Conservation (phyloP, 2,329 filamentous ascomycete genomes). For the Diaporthe destruens region DNA sequence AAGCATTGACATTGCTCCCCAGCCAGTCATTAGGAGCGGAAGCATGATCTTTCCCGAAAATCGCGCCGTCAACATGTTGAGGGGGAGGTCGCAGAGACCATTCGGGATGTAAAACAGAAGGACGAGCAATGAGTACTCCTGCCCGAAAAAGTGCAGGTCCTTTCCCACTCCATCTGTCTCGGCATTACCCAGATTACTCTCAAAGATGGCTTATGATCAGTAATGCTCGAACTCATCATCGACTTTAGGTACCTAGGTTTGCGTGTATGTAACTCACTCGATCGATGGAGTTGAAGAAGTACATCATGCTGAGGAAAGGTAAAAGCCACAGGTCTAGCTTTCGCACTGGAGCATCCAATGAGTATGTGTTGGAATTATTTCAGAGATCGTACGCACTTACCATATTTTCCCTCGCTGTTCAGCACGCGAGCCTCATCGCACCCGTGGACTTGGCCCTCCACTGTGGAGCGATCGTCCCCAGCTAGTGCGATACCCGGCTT, state of each 20-base stretch:
- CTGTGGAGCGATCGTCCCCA: conserved; percentile 5
- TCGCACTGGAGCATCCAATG: conserved; percentile 34
- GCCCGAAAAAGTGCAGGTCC: conserved; percentile 57
- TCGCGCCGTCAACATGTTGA: conserved; percentile 61
- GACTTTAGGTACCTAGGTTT: conserved; percentile 36
- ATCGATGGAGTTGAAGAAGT: conserved; percentile 44
- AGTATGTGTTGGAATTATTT: neutral
- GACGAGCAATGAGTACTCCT: conserved; percentile 59
- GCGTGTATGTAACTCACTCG: neutral
- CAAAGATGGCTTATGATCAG: conserved; percentile 41
- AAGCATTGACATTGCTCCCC: conserved; percentile 61
- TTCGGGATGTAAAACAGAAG: conserved; percentile 65
- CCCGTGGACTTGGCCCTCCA: neutral
- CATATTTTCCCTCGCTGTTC: conserved; percentile 21
- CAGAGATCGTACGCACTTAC: neutral
- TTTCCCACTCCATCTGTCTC: conserved; percentile 58
- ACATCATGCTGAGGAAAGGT: conserved; percentile 56
- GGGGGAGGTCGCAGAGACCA: conserved; percentile 61
- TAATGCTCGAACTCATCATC: conserved; percentile 50
- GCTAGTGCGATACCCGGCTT: neutral
- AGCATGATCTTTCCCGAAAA: conserved; percentile 53
- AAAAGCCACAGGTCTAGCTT: conserved; percentile 59
- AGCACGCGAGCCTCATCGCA: neutral
- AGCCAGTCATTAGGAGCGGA: conserved; percentile 58
- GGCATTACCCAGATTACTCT: conserved; percentile 61